These are phyloP conservation scores for Juncus inflexus DNA, from an alignment of 176 grass and related monocot genomes.

Conservation along the genomic window DNA sequence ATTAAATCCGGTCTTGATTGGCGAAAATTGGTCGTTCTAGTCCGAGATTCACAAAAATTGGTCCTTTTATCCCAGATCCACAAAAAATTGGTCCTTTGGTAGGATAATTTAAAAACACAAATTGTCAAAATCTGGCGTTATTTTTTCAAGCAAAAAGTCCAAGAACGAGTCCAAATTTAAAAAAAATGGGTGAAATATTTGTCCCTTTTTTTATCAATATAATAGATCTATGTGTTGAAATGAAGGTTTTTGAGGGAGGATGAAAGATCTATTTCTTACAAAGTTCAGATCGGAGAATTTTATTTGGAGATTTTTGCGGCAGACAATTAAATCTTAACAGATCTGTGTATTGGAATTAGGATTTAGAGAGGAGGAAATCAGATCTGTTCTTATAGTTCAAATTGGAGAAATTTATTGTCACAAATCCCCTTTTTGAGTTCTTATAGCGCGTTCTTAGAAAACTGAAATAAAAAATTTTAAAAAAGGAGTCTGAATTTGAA, in stretches of 20 bases:
- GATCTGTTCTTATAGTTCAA: slow-evolving; percentile 12
- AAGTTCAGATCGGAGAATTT: too few species aligned
- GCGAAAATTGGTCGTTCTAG: slow-evolving; percentile 13
- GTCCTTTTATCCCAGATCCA: not conserved
- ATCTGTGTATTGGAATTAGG: slow-evolving; percentile 19
- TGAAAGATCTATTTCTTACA: not conserved
- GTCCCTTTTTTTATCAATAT: slow-evolving; percentile 7
- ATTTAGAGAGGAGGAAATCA: slow-evolving; percentile 2
- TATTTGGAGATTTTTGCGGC: slow-evolving; percentile 12
- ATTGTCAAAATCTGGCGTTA: not conserved
- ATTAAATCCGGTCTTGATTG: slow-evolving; percentile 14
- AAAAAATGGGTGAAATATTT: slow-evolving; percentile 8
- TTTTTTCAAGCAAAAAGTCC: not conserved
- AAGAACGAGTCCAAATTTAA: not conserved
- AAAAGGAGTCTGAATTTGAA: slow-evolving; percentile 16
- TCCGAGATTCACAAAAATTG: slow-evolving; percentile 13
- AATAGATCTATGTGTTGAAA: slow-evolving; percentile 20
- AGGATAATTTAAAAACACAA: not conserved
- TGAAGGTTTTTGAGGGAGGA: slow-evolving; percentile 4
- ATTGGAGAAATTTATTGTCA: slow-evolving; percentile 21
- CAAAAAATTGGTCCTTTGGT: too few species aligned
- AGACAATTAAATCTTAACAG: slow-evolving; percentile 6
- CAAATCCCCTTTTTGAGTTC: slow-evolving; percentile 22
- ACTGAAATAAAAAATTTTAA: not conserved
- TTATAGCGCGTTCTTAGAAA: slow-evolving; percentile 2